Percentiles rank a stretch among this genome's conserved stretches.
Evolutionary conservation across 192 early-diverging fungal genomes (phyloP).

Genomic region (Coemansia erecta): DNA sequence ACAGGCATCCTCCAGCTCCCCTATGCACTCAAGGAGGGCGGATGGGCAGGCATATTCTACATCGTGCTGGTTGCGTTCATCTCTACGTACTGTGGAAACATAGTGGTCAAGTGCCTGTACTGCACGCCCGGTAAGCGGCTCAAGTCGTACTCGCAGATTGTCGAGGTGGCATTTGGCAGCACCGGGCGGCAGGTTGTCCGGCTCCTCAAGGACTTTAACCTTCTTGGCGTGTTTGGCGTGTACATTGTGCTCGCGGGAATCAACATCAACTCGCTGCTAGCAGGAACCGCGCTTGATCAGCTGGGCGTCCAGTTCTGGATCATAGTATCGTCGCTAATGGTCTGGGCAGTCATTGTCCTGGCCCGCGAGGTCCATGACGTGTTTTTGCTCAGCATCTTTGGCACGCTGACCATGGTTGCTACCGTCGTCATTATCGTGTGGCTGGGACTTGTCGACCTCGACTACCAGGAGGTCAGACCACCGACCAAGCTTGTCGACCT

Average conservation of each 20-base stretch:
- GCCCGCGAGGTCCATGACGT: conserved; percentile 81
- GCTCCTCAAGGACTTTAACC: conserved; percentile 59
- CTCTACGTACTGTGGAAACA: conserved; percentile 67
- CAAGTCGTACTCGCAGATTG: conserved; percentile 64
- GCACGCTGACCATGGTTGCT: conserved; percentile 68
- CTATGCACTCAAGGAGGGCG: conserved; percentile 70
- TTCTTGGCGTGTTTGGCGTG: conserved; percentile 65
- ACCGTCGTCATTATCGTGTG: conserved; percentile 69
- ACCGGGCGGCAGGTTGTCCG: conserved; percentile 59
- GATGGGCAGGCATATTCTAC: conserved; percentile 74
- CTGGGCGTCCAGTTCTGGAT: conserved; percentile 64
- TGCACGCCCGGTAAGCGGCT: conserved; percentile 61
- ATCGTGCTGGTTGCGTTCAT: conserved; percentile 68
- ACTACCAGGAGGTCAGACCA: conserved; percentile 15
- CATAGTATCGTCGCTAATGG: conserved; percentile 56
- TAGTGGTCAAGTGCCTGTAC: conserved; percentile 75
- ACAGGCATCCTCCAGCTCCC: conserved; percentile 83
- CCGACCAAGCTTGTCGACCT: conserved; percentile 37
- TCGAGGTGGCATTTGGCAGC: conserved; percentile 68
- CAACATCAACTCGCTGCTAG: conserved; percentile 62
- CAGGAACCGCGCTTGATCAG: conserved; percentile 27
- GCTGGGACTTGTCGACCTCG: conserved; percentile 32
- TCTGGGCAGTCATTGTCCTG: conserved; percentile 71
- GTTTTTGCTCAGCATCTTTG: conserved; percentile 71
- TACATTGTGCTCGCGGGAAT: conserved; percentile 76